phyloP scores from a whole-genome alignment of 176 grass and related monocot species.

The Saccharum officinarum region DNA sequence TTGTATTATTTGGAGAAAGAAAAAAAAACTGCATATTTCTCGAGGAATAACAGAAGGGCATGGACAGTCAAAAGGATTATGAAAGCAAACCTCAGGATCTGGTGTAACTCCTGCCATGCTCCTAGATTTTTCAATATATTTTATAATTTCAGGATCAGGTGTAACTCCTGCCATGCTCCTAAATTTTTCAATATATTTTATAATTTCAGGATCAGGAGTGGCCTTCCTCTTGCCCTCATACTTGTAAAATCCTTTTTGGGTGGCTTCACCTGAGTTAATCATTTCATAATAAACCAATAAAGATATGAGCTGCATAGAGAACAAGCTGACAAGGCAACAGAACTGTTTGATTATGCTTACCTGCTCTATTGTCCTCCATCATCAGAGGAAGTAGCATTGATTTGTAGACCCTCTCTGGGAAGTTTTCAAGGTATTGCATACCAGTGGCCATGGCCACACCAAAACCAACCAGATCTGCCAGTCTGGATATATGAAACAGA shows the following conservation, averaged over 20 bases:
- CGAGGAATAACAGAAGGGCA: background rate
- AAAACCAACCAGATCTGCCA: constrained; percentile 90
- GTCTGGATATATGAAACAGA: constrained; percentile 47
- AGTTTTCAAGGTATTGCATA: constrained; percentile 83
- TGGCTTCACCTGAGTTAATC: constrained; percentile 62
- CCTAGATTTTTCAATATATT: constrained; percentile 33
- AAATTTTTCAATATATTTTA: constrained; percentile 62
- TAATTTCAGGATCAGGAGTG: constrained; percentile 77
- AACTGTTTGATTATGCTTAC: constrained; percentile 38
- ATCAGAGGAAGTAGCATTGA: constrained; percentile 84
- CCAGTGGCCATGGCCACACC: constrained; percentile 78
- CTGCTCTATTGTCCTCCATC: constrained; percentile 81
- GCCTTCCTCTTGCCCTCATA: constrained; percentile 93
- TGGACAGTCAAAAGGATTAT: constrained; percentile 4
- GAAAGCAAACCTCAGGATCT: constrained; percentile 68
- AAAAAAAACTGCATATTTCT: background rate
- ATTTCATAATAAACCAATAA: background rate
- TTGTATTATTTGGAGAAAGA: constrained; percentile 16
- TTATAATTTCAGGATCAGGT: no score
- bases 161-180: no score
- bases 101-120: constrained; percentile 70
- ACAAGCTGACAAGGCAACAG: constrained; percentile 25
- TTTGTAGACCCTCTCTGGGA: constrained; percentile 87
- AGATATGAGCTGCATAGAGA: background rate
- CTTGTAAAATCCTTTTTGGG: constrained; percentile 86